Evolutionary conservation across 1,139 yeast genomes (phyloP), one percentile per base, ranked within the genome.

Genomic region (Meyerozyma sp.): DNA sequence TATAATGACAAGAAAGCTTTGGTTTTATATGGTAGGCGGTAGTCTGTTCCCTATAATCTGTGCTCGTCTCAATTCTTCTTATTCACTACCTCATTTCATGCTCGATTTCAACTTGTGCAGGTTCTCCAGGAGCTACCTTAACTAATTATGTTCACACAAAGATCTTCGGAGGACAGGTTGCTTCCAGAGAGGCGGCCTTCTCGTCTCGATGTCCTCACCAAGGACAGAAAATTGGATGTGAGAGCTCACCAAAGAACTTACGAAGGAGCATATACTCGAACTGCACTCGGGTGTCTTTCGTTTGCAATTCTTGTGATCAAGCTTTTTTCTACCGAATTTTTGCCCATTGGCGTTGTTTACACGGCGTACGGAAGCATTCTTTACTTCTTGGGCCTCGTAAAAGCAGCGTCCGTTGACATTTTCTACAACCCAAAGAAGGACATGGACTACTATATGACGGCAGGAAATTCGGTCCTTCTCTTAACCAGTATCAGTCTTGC

Each of bases 181-280:
- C 16, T 30, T 13, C 9, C 10, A 20, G 52, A 55, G 13, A 49
- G 74, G 38, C 52, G 59, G 10, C 69, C 71, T 2, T 68, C 75
- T 1, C 50, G 68, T 26, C 53, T 72, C 16, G 73, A 68, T 43
- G 50, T 55, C 8, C 57, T 70, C 23, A 53, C 75, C 3, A 63
- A 67, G 34, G 56, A 54, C 9, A 63, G 62, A 5, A 73, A 74
- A 51, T 59, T 77, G 35, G 84, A 79, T 49, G 71, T 79, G 4
- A 52, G 84, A 47, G 84, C 84, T 1, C 82, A 79, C 55, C 84
- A 79, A 55, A 56, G 84, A 49, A 79, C 84, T 1, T 79, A 79
- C 52, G 83, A 79, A 56, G 84, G 84, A 0, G 82, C 84, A 3
- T 79, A 79, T 52, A 70, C 81, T 10, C 56, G 84, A 43, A 70